Base-by-base conservation (phyloP, 306 rosid genomes). In the Rosa multiflora region DNA sequence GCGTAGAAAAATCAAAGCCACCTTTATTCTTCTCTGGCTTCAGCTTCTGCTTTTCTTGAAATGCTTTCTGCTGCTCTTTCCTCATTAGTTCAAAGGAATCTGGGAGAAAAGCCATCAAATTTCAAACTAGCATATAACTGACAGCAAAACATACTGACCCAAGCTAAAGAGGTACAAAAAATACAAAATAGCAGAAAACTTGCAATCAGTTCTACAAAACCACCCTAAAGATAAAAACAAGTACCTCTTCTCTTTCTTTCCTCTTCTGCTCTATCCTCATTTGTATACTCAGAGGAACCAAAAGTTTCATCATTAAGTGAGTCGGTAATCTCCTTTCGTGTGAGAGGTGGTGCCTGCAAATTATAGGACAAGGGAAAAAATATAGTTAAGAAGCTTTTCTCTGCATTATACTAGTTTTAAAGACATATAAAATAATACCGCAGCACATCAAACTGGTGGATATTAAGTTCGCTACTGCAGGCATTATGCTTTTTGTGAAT, bases 241-340 rank as follows among this genome's bases (percentile, higher is more conserved):
- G 32, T 86, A 95, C 99, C 98, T 93, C 98, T 91, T 90, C 99
- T 91, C 87, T 95, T 95, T 73, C 89, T 90, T 84, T 95, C 99
- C 87, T 95, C 99, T 86, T 93, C 98, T 68, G 83, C 93, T 81
- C 88, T 92, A 85, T 93, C 98, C 80, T 91, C 99, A 73, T 82
- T 87, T 63, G 98, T 85, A 76, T 2, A 9, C 81, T 95, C 98
- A 58, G 81, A 85, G 56, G 98, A 90, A 78, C 99, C 99, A 91
- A 95, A 95, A 1, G 99, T 95, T 86, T 95, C 99, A 52, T 95
- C 87, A 77, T 95, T 89, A 26, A 18, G 72, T 17, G 91, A 83
- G 75, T 94, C 99, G 5, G 76, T 79, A 67, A 78, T 85, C 46
- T 92, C 94, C 82, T 89, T 85, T 13, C 98, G 89, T 0, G 93